A percentile compares a stretch with the other conserved stretches of the same genome.
phyloP scores from a whole-genome alignment of 164 flowering plant genomes.

The Vitis rupestris region DNA sequence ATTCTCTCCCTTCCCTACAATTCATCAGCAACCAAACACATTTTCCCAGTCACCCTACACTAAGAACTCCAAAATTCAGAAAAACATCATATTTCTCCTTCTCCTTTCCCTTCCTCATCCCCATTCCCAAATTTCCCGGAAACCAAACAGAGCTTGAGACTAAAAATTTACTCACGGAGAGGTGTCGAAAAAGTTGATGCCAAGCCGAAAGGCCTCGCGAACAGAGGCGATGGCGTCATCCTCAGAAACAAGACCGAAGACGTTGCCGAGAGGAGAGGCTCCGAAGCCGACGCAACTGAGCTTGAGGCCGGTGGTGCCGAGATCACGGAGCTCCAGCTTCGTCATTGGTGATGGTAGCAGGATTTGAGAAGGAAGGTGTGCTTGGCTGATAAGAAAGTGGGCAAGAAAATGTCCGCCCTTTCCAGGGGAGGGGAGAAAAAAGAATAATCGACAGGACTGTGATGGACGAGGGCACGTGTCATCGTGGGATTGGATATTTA shows the following conservation, averaged over 20 bases:
- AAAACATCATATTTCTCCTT: not conserved
- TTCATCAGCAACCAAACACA: not conserved
- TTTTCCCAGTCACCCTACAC: not conserved
- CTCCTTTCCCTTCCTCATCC: not conserved
- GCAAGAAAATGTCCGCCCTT: too few species aligned
- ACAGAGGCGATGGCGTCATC: slow-evolving; percentile 76
- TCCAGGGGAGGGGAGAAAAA: too few species aligned
- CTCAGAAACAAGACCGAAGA: slow-evolving; percentile 75
- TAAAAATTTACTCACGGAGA: slow-evolving; percentile 63
- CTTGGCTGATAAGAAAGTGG: not conserved
- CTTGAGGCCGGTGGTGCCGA: slow-evolving; percentile 81
- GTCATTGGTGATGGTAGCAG: slow-evolving; percentile 7
- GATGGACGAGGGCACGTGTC: too few species aligned
- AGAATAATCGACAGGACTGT: too few species aligned
- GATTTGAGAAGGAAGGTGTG: not conserved
- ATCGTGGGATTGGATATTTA: too few species aligned
- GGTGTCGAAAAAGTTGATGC: slow-evolving; percentile 97
- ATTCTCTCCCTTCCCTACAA: not conserved
- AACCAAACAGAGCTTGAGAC: not conserved
- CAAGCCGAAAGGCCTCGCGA: slow-evolving; percentile 67
- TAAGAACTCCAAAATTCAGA: too few species aligned
- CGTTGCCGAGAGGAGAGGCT: slow-evolving; percentile 92
- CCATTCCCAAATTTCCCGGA: not conserved
- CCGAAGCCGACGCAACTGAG: slow-evolving; percentile 91
- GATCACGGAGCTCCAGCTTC: slow-evolving; percentile 49